Evolutionary conservation across 2,329 filamentous ascomycete genomes (phyloP).

Genomic region (Trichoderma simmonsii): DNA sequence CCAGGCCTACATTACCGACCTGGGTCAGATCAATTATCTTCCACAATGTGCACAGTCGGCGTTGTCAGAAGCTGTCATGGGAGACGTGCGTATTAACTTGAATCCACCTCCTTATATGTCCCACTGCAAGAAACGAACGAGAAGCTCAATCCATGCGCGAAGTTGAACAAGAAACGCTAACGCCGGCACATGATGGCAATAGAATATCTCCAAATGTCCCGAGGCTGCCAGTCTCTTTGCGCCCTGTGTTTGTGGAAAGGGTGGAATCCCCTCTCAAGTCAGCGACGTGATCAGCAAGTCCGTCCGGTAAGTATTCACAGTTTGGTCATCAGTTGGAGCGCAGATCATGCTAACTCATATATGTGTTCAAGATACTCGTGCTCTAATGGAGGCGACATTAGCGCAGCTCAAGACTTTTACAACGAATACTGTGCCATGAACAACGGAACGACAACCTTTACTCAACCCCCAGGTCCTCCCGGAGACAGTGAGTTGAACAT

Average conservation of each 20-base stretch:
- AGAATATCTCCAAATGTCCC: conserved; percentile 38
- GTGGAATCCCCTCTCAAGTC: conserved; percentile 44
- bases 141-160: neutral
- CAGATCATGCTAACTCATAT: neutral
- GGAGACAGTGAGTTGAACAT: conserved; percentile 46
- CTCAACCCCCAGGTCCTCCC: conserved; percentile 43
- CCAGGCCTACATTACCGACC: conserved; percentile 48
- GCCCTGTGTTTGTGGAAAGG: conserved; percentile 51
- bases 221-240: conserved; percentile 41
- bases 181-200: neutral
- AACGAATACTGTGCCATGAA: conserved; percentile 51
- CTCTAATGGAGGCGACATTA: conserved; percentile 43
- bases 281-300: conserved; percentile 42
- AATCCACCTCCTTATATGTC: neutral
- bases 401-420: conserved; percentile 50
- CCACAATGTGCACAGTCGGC: conserved; percentile 37
- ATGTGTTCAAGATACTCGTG: conserved; percentile 37
- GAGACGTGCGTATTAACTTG: conserved; percentile 23
- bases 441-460: conserved; percentile 48
- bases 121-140: neutral
- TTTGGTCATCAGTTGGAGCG: no score
- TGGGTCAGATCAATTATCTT: conserved; percentile 39
- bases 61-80: conserved; percentile 32
- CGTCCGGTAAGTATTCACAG: conserved; percentile 26
- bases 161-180: neutral